A percentile compares a stretch with the other conserved stretches of the same genome.
Conservation (phyloP, 805 yeast genomes). For the Ogataea haglerorum region DNA sequence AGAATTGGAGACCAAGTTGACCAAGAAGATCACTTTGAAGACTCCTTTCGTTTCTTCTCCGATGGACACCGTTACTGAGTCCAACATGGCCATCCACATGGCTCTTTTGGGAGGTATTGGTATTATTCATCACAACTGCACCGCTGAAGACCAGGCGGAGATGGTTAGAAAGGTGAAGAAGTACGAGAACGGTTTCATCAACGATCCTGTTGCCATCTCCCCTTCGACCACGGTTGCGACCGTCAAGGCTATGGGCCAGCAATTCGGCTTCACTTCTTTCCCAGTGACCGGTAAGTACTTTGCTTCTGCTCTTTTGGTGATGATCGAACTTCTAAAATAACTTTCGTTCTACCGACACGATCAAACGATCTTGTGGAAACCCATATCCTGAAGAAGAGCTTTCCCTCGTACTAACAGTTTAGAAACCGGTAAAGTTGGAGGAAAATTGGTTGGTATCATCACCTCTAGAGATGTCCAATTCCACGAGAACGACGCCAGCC, state of each 20-base stretch:
- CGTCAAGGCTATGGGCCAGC: constrained; percentile 64
- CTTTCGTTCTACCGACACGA: constrained; percentile 99
- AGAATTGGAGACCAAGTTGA: constrained; percentile 76
- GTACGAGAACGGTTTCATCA: constrained; percentile 96
- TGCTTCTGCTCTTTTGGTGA: constrained; percentile 36
- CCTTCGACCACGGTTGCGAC: constrained; percentile 78
- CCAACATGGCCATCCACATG: constrained; percentile 97
- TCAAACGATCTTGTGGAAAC: constrained; percentile 97
- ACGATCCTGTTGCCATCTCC: constrained; percentile 83
- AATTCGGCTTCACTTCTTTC: constrained; percentile 92
- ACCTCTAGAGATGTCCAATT: constrained; percentile 97
- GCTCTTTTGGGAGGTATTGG: constrained; percentile 98
- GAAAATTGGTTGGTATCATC: constrained; percentile 90
- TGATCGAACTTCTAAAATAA: constrained; percentile 59
- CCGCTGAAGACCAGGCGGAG: constrained; percentile 95
- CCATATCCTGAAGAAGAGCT: constrained; percentile 36
- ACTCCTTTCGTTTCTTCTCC: constrained; percentile 97
- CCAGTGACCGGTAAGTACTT: constrained; percentile 96
- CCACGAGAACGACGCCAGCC: constrained; percentile 64
- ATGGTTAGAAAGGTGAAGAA: constrained; percentile 97
- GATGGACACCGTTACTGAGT: constrained; percentile 98
- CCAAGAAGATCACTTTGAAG: constrained; percentile 87
- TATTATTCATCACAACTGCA: constrained; percentile 95
- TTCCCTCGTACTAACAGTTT: constrained; percentile 16
- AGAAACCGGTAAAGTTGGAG: constrained; percentile 85